Conservation (phyloP, 75 land plant genomes). For the Pinus albicaulis region DNA sequence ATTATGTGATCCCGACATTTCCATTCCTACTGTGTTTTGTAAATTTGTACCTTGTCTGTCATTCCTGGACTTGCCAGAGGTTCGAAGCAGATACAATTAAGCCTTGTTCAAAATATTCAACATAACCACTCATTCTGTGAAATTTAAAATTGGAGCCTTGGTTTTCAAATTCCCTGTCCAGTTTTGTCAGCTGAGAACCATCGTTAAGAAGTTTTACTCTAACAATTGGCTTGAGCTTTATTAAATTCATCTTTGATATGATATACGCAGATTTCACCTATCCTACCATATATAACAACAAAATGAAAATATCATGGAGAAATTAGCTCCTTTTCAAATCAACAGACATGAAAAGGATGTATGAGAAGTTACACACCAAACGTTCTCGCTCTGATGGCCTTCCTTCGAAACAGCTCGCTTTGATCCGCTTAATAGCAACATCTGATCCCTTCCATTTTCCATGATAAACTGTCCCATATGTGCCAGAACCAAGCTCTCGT, state of each 20-base stretch:
- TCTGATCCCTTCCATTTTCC: constrained; percentile 99
- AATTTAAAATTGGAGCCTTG: no score
- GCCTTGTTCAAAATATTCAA: no score
- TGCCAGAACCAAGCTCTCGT: constrained; percentile 78
- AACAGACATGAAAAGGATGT: background rate
- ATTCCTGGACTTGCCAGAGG: no score
- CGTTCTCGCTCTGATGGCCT: constrained; percentile 76
- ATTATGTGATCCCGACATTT: no score
- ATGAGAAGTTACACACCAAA: constrained; percentile 43
- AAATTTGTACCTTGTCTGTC: no score
- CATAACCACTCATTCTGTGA: no score
- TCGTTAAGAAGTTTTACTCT: no score
- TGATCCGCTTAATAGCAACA: constrained; percentile 94
- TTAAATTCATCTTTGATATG: constrained; percentile 22
- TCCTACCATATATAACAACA: constrained; percentile 1
- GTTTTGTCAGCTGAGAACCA: background rate
- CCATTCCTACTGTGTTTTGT: no score
- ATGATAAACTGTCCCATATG: constrained; percentile 82
- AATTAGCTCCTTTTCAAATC: background rate
- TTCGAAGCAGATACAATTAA: no score
- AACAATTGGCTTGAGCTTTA: constrained; percentile 17
- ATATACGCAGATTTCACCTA: constrained; percentile 11
- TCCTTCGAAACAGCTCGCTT: constrained; percentile 80
- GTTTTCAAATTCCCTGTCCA: constrained; percentile 17
- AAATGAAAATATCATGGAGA: constrained; percentile 5